Conservation (phyloP, 192 early-diverging fungal species). For the Podila horticola region DNA sequence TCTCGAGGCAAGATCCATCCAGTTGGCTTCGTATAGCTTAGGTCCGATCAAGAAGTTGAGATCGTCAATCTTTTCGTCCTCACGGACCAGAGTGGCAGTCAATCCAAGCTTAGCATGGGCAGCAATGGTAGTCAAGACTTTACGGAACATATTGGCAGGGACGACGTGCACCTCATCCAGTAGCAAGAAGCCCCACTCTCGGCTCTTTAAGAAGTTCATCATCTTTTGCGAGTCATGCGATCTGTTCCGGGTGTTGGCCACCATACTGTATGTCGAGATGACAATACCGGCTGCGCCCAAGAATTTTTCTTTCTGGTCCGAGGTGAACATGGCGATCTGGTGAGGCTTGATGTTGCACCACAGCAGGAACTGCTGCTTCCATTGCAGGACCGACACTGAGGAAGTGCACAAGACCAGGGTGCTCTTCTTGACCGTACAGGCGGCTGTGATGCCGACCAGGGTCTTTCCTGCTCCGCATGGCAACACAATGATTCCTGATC, state of each 20-base stretch:
- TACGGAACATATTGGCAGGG: constrained; percentile 96
- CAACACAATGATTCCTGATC: constrained; percentile 97
- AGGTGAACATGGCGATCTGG: constrained; percentile 95
- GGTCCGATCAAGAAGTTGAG: constrained; percentile 99
- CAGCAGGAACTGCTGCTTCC: constrained; percentile 96
- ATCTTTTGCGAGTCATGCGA: constrained; percentile 94
- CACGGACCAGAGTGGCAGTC: constrained; percentile 97
- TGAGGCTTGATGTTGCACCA: constrained; percentile 95
- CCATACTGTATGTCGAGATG: constrained; percentile 98
- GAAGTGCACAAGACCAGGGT: constrained; percentile 92
- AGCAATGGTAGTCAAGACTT: constrained; percentile 89
- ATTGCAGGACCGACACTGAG: constrained; percentile 94
- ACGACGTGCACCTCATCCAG: constrained; percentile 99
- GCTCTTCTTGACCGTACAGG: constrained; percentile 96
- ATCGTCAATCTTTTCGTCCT: constrained; percentile 98
- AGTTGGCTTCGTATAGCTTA: constrained; percentile 99
- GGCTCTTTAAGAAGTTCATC: constrained; percentile 91
- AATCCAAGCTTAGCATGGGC: constrained; percentile 98
- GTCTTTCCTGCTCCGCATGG: constrained; percentile 99
- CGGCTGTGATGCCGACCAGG: constrained; percentile 96
- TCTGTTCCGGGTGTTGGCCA: constrained; percentile 92
- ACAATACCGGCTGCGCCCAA: constrained; percentile 90
- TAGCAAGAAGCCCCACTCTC: constrained; percentile 98
- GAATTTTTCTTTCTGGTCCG: constrained; percentile 92
- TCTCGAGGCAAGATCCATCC: constrained; percentile 97